These are phyloP conservation scores for Saccharomyces pastorianus DNA, from an alignment of 1,139 yeast genomes.

Conservation along the genomic window DNA sequence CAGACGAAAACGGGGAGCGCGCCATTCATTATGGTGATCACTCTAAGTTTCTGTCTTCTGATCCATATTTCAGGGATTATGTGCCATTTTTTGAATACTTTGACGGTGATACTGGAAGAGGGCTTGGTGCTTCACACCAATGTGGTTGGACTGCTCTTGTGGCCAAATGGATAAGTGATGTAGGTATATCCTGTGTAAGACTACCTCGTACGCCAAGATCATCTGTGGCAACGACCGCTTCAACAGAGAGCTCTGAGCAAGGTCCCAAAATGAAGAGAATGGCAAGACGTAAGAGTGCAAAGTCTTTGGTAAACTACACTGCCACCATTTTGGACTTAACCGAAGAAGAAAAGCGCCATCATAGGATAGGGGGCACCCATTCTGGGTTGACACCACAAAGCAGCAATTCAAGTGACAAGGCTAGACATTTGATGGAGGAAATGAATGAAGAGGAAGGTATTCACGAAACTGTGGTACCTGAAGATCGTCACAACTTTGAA, in stretches of 20 bases:
- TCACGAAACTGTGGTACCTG: not conserved
- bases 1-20: constrained; percentile 61
- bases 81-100: constrained; percentile 83
- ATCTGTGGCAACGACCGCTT: constrained; percentile 14
- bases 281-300: constrained; percentile 63
- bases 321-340: constrained; percentile 58
- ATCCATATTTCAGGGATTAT: constrained; percentile 67
- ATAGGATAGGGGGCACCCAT: constrained; percentile 21
- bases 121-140: constrained; percentile 91
- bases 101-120: constrained; percentile 93
- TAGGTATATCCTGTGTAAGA: constrained; percentile 61
- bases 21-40: constrained; percentile 67
- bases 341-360: constrained; percentile 44
- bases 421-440: constrained; percentile 8
- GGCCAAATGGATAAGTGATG: constrained; percentile 89
- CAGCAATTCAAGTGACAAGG: constrained; percentile 16
- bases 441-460: not conserved
- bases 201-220: constrained; percentile 41
- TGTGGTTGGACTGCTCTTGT: constrained; percentile 96
- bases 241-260: constrained; percentile 11
- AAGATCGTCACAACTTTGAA: constrained; percentile 15
- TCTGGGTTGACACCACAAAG: constrained; percentile 22
- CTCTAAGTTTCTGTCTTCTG: constrained; percentile 52
- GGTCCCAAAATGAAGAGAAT: constrained; percentile 30
- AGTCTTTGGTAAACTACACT: constrained; percentile 58